Evolutionary conservation across 768 basidiomycete species (phyloP), one percentile per base, ranked within the genome.

Genomic region (Boletus rex-veris): DNA sequence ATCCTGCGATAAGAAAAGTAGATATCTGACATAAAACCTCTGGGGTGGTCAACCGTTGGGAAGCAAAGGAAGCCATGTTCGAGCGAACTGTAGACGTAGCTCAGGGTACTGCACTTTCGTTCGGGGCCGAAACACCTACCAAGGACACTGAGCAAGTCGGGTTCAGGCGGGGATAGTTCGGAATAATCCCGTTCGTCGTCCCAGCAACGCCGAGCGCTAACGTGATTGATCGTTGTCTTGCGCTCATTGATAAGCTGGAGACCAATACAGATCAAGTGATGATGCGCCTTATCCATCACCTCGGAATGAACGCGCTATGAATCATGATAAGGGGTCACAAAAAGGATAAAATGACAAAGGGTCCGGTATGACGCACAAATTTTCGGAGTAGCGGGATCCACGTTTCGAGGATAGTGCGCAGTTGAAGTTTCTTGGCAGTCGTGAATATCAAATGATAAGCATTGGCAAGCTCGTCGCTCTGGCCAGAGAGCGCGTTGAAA

Each of bases 21-120:
- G 80, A 77, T 55, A 86, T 85, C 58, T 85, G 86, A 58, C 75
- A 82, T 21, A 83, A 70, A 2, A 81, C 76, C 56, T 88, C 84
- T n/a, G 74, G 67, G 36, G 78, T 74, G 11, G 78, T 75, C 73
- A 88, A 75, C n/a, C 74, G 74, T 54, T 79, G 75, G 1, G 73
- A 69, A 10, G 75, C 66, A 10, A 73, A 66, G 33, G 75, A 66
- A 12, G 73, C 66, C 14, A 80, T 64, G 60, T 85, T 87, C 1
- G 85, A 86, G 46, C 77, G 78, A 50, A 89, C 87, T 86, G 61
- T 0, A 21, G 26, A 33, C 21, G 3, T 40, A 24, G 21, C 12
- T 61, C 42, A 54, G 52, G 50, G 37, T 35, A 24, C 24, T 7
- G 4, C 28, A 16, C 33, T 5, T 39, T n/a, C 30, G 11, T 24